Percentiles rank a stretch among this genome's conserved stretches.
These are phyloP conservation scores for Aquanectria penicillioides DNA, from an alignment of 2,329 filamentous ascomycete genomes.

Conservation along the genomic window DNA sequence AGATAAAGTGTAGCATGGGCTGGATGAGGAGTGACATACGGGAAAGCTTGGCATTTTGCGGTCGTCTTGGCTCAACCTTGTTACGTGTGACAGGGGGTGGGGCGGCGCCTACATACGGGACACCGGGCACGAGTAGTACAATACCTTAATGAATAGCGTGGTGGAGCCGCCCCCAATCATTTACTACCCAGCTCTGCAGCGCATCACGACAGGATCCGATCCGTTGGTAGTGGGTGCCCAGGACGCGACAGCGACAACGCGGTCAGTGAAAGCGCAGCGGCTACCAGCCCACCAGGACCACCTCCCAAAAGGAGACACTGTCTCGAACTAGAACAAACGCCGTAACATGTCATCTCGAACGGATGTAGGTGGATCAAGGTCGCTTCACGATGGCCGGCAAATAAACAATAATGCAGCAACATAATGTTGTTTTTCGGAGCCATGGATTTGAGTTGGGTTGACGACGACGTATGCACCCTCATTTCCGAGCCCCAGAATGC, in stretches of 20 bases:
- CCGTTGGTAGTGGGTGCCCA: too few species aligned
- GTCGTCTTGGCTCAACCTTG: constrained; percentile 7
- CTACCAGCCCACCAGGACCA: too few species aligned
- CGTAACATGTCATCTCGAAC: too few species aligned
- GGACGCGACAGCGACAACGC: too few species aligned
- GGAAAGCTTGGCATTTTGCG: constrained; percentile 18
- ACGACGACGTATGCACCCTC: constrained; percentile 15
- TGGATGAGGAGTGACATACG: background rate
- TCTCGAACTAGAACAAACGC: too few species aligned
- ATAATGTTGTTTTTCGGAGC: background rate
- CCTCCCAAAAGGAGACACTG: too few species aligned
- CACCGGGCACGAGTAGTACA: too few species aligned
- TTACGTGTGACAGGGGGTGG: background rate
- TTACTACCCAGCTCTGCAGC: too few species aligned
- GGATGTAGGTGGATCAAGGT: background rate
- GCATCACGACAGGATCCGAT: too few species aligned
- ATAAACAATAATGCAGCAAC: background rate
- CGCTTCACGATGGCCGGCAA: background rate
- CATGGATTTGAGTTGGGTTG: background rate
- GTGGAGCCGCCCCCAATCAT: too few species aligned
- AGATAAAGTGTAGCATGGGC: constrained; percentile 20
- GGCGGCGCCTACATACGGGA: constrained; percentile 17
- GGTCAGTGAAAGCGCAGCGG: too few species aligned
- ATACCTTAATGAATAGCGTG: too few species aligned
- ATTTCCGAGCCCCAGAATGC: constrained; percentile 25